phyloP scores from a whole-genome alignment of 257 asterid species.

The Orobanche coerulescens region DNA sequence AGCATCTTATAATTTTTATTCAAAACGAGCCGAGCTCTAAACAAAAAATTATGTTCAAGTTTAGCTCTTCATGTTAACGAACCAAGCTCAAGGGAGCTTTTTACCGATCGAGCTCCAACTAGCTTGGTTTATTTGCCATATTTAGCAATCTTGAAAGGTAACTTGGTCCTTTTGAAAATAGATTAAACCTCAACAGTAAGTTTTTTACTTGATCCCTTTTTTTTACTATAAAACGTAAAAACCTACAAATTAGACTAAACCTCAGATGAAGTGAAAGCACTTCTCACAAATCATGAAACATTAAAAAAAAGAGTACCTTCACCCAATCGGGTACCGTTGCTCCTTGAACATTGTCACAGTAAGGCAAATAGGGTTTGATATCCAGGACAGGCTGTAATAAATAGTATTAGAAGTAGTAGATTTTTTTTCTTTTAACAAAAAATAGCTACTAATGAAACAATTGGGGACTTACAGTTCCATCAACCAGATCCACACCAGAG shows the following conservation, averaged over 20 bases:
- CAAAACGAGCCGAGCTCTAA: too few species aligned
- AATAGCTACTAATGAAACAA: neutral
- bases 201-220: neutral
- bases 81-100: too few species aligned
- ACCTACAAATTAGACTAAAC: neutral
- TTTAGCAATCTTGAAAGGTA: too few species aligned
- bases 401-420: slow-evolving; percentile 20
- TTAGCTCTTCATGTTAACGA: too few species aligned
- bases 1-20: too few species aligned
- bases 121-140: too few species aligned
- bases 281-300: neutral
- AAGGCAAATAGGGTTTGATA: slow-evolving; percentile 90
- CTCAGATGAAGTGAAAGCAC: neutral
- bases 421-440: slow-evolving; percentile 7
- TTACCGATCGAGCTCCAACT: too few species aligned
- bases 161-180: too few species aligned
- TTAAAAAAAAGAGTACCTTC: slow-evolving; percentile 45
- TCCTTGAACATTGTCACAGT: slow-evolving; percentile 69
- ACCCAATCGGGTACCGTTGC: slow-evolving; percentile 90
- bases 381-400: slow-evolving; percentile 85
- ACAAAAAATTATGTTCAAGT: too few species aligned
- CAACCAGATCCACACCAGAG: slow-evolving; percentile 94
- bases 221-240: neutral
- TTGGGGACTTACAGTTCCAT: slow-evolving; percentile 69
- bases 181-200: neutral